A percentile compares a stretch with the other conserved stretches of the same genome.
These are phyloP conservation scores for Pyrus hybrid DNA, from an alignment of 331 rosid genomes.

Conservation along the genomic window DNA sequence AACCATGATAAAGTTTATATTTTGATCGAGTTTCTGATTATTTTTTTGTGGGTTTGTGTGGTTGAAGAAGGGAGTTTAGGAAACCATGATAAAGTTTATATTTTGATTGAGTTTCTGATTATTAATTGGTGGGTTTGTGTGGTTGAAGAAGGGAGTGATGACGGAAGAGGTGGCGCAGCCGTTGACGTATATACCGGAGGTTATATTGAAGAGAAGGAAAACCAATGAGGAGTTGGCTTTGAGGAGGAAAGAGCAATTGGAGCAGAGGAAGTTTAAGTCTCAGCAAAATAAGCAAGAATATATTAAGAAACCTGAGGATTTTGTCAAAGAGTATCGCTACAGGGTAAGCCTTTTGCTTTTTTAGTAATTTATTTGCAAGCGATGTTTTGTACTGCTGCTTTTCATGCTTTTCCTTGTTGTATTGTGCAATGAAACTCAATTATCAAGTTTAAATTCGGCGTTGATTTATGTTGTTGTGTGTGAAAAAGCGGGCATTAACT, in stretches of 20 bases:
- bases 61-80: no score
- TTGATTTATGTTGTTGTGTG: not conserved
- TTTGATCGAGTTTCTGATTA: no score
- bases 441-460: not conserved
- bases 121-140: not conserved
- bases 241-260: constrained; percentile 55
- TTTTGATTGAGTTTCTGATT: not conserved
- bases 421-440: not conserved
- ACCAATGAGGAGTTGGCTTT: constrained; percentile 49
- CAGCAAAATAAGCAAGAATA: constrained; percentile 31
- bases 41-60: no score
- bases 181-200: constrained; percentile 48
- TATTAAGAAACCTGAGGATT: constrained; percentile 63
- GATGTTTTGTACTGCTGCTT: not conserved
- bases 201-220: constrained; percentile 70
- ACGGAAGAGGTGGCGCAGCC: constrained; percentile 46
- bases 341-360: constrained; percentile 25
- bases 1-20: no score
- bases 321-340: constrained; percentile 52
- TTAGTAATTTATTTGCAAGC: not conserved
- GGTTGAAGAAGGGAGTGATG: constrained; percentile 23
- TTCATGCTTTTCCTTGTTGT: not conserved
- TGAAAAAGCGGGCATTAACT: not conserved
- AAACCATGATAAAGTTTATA: not conserved
- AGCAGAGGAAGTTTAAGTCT: constrained; percentile 34